A percentile compares a stretch with the other conserved stretches of the same genome.
Evolutionary conservation across 768 basidiomycete genomes (phyloP).

Genomic region (Tylopilus rubrobrunneus): DNA sequence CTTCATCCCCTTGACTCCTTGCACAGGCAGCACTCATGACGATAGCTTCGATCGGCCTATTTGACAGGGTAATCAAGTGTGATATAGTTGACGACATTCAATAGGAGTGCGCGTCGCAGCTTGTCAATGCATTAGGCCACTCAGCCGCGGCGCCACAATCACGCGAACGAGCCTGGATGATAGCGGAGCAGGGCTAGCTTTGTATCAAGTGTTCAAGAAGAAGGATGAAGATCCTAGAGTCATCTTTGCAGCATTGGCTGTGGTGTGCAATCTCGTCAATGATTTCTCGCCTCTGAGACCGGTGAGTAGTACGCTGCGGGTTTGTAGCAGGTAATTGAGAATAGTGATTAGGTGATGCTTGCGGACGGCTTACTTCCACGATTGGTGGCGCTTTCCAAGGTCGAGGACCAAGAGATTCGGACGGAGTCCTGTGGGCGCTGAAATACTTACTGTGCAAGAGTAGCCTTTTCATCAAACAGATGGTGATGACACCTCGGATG

Average conservation of each 20-base stretch:
- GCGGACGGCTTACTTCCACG: slow-evolving; percentile 64
- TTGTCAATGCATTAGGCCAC: slow-evolving; percentile 79
- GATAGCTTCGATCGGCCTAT: slow-evolving; percentile 67
- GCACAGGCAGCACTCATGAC: slow-evolving; percentile 67
- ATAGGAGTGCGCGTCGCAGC: slow-evolving; percentile 80
- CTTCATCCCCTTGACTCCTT: neutral
- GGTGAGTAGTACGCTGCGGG: slow-evolving; percentile 41
- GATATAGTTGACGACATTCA: slow-evolving; percentile 57
- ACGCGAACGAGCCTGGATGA: slow-evolving; percentile 84
- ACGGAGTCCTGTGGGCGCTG: slow-evolving; percentile 82
- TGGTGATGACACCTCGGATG: slow-evolving; percentile 73
- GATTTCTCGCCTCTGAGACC: slow-evolving; percentile 79
- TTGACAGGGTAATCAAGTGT: slow-evolving; percentile 68
- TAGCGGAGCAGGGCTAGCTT: slow-evolving; percentile 66
- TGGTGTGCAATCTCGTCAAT: slow-evolving; percentile 81
- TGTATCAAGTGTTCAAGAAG: slow-evolving; percentile 58
- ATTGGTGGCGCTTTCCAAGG: slow-evolving; percentile 54
- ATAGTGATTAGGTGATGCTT: slow-evolving; percentile 49
- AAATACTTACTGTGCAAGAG: slow-evolving; percentile 76
- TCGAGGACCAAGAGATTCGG: slow-evolving; percentile 52
- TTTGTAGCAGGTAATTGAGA: neutral
- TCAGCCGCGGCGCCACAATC: slow-evolving; percentile 76
- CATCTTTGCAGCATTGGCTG: slow-evolving; percentile 62
- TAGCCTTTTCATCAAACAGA: slow-evolving; percentile 50
- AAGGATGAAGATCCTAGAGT: slow-evolving; percentile 68